These are phyloP conservation scores for Geoglossum glabrum DNA, from an alignment of 495 filamentous ascomycete genomes.

Conservation along the genomic window DNA sequence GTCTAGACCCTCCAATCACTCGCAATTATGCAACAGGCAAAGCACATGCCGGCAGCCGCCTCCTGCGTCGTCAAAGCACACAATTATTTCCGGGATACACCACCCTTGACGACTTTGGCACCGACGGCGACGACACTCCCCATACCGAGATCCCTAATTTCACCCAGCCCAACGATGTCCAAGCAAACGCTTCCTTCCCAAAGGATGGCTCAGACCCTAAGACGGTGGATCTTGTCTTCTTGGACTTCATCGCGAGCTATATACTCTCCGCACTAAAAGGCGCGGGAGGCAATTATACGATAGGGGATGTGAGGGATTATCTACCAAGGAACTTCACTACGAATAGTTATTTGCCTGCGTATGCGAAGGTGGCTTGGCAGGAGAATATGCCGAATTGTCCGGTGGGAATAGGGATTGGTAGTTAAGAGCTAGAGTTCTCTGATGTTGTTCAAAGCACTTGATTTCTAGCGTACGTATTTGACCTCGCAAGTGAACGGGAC, in stretches of 20 bases:
- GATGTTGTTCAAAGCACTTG: too few species aligned
- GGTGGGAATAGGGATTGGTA: conserved; percentile 14
- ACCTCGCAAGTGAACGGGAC: too few species aligned
- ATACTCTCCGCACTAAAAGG: conserved; percentile 55
- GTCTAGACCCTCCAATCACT: conserved; percentile 19
- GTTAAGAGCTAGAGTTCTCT: background rate
- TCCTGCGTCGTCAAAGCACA: conserved; percentile 21
- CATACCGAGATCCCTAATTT: conserved; percentile 59
- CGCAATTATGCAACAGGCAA: conserved; percentile 6
- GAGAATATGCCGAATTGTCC: conserved; percentile 28
- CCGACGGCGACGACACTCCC: conserved; percentile 76
- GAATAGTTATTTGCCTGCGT: conserved; percentile 27
- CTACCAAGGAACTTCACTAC: conserved; percentile 23
- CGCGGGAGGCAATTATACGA: conserved; percentile 36
- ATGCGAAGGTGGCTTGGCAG: conserved; percentile 27
- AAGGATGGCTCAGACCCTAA: conserved; percentile 27
- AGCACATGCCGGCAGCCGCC: conserved; percentile 5
- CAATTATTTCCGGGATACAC: conserved; percentile 62
- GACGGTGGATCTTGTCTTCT: conserved; percentile 68
- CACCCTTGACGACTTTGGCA: conserved; percentile 63
- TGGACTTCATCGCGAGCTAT: conserved; percentile 74
- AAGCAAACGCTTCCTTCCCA: conserved; percentile 38
- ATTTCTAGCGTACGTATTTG: too few species aligned
- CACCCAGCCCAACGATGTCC: conserved; percentile 61
- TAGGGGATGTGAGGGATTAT: conserved; percentile 33